Base-by-base conservation (phyloP, 306 rosid species). In the Ormosia emarginata region DNA sequence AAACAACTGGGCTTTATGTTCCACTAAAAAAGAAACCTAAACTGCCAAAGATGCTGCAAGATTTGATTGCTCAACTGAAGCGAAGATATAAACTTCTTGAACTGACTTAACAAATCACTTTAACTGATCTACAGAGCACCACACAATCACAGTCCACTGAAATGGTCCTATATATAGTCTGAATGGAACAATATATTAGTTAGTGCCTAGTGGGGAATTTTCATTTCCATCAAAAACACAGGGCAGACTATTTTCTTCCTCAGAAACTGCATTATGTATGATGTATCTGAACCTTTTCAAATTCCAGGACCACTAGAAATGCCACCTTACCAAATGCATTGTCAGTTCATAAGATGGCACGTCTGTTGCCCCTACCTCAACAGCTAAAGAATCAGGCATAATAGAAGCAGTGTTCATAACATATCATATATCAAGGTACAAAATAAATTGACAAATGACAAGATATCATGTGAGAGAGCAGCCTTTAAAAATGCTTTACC, bases 241-340 rank as follows among this genome's bases (percentile, higher is more conserved):
- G 49, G 41, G 79, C 36, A 64, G 9, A 49, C n/a, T 62, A 58
- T 66, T 64, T 70, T 40, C 73, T 81, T 74, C 18, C 56, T 50
- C 86, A 56, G 82, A 67, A 86, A 75, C 81, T 30, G 84, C 74
- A 68, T 67, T 70, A 77, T 11, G 14, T 57, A 15, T 52, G 62
- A 73, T 68, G 77, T 44, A 74, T 71, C 71, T 80, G 82, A 75
- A 79, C 65, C 74, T 73, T 78, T 82, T 71, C 85, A 66, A 62
- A 62, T 34, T 34, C 74, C 58, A 4, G 41, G 65, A 72, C 75
- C 79, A 68, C 75, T 47, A 63, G 55, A 81, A 75, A 79, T 40
- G 68, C 59, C 59, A 80, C 71, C 79, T 77, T 81, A 53, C 43
- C 79, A 34, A 18, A 84, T 44, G 36, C 46, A 68, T 43, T 13